phyloP scores from a whole-genome alignment of 2,329 filamentous ascomycete species.

The Aspergillus pseudotamarii region DNA sequence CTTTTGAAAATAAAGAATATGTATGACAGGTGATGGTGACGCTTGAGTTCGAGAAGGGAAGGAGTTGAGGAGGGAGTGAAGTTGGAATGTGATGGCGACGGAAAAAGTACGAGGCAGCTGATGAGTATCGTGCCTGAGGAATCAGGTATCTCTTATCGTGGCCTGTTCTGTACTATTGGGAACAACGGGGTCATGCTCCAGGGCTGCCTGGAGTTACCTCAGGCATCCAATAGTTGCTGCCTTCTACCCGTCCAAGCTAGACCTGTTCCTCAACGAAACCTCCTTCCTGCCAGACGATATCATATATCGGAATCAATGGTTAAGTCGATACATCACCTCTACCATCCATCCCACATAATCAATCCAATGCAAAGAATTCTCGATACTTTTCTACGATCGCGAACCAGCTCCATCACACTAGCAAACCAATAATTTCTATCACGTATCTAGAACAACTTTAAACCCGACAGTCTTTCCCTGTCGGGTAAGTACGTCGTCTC shows the following conservation, averaged over 20 bases:
- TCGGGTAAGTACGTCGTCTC: not conserved
- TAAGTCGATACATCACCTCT: not conserved
- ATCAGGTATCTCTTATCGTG: not conserved
- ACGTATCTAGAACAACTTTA: constrained; percentile 1
- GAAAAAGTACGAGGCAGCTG: not conserved
- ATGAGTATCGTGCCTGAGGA: not conserved
- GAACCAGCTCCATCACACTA: not conserved
- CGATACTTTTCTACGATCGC: not conserved
- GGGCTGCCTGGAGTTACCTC: not conserved
- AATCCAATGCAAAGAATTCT: not conserved
- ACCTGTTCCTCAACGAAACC: not conserved
- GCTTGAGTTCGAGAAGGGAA: not conserved
- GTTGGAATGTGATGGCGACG: not conserved
- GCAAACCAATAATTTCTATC: not conserved
- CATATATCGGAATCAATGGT: constrained; percentile 1
- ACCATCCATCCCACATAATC: not conserved
- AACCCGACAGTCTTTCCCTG: not conserved
- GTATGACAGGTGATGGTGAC: not conserved
- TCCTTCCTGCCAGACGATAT: not conserved
- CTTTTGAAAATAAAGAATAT: not conserved
- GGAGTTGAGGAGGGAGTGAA: not conserved
- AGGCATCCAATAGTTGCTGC: not conserved
- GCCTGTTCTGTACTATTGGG: not conserved
- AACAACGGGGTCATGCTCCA: not conserved
- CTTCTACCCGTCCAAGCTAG: not conserved